These are phyloP conservation scores for Paulownia fortunei DNA, from an alignment of 257 asterid species.

Conservation along the genomic window DNA sequence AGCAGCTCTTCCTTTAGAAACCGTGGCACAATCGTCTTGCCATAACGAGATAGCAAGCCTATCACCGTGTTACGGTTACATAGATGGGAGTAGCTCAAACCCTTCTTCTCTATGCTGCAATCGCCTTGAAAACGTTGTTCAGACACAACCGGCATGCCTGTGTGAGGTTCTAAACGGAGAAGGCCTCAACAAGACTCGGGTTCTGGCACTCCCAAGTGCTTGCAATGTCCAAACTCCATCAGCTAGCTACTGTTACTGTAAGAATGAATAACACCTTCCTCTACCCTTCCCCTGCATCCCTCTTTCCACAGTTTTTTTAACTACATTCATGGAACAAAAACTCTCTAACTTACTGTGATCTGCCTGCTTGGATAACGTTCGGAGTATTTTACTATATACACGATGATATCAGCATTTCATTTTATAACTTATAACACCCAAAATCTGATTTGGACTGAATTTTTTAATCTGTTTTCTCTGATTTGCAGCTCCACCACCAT, in stretches of 20 bases:
- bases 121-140: conserved; percentile 19
- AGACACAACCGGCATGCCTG: conserved; percentile 14
- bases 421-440: too few relatives aligned
- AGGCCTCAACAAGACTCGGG: conserved; percentile 33
- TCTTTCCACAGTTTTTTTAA: too few relatives aligned
- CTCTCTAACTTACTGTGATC: too few relatives aligned
- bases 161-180: conserved; percentile 16
- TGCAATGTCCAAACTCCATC: conserved; percentile 58
- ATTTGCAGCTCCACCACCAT: conserved; percentile 25
- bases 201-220: conserved; percentile 45
- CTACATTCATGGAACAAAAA: too few relatives aligned
- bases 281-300: background rate
- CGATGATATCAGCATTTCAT: too few relatives aligned
- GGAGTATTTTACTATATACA: too few relatives aligned
- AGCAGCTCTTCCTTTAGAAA: background rate
- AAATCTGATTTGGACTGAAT: background rate
- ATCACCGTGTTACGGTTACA: conserved; percentile 31
- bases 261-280: too few relatives aligned
- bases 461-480: background rate
- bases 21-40: conserved; percentile 19
- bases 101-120: conserved; percentile 37
- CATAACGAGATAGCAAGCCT: background rate
- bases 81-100: conserved; percentile 20
- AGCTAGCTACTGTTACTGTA: conserved; percentile 37
- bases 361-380: too few relatives aligned